Base-by-base conservation (phyloP, 2,329 filamentous ascomycete genomes). In the Paracoccidioides lutzii region DNA sequence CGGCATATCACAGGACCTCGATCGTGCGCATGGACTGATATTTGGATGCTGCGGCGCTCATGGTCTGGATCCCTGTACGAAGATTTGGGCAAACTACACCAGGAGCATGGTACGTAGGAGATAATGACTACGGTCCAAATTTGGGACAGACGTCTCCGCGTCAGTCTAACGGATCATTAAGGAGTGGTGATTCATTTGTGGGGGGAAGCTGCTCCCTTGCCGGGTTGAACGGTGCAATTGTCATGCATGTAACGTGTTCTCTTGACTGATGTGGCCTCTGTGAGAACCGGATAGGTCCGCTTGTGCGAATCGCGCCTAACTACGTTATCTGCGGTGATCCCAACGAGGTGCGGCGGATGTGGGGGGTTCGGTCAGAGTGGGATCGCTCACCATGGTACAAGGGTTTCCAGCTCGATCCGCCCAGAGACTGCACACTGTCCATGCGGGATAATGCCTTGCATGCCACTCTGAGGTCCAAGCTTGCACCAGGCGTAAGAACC, bases 291-390 rank as follows among this genome's bases (percentile, higher is more conserved):
- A 43, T 32, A 54, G 55, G 55, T 2, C 32, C 49, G 28, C 55
- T 57, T n/a, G 52, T 48, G 22, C 52, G 55, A n/a, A 35, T 57
- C 22, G 55, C 41, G 22, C 55, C 55, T n/a, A 57, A 57, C 32
- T 33, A 57, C 45, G 8, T 57, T 9, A 45, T 57, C 32, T 42
- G 42, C 41, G 44, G 44, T 22, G 53, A 57, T 35, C 55, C 55
- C 4, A 22, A 30, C 15, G 33, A 49, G 10, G 28, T 55, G 38
- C 55, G 53, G 14, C 40, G 45, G 41, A 55, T 57, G 30, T 44
- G 42, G 37, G 55, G n/a, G 30, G 55, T 55, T 7, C 33, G 55
- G n/a, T 57, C 55, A 12, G 33, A 45, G 12, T 57, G 40, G 33
- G 35, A 50, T n/a, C 55, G 55, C 10, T 44, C 41, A 10, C 32